Evolutionary conservation across 495 filamentous ascomycete genomes (phyloP).

Genomic region (Parmelia sp.): DNA sequence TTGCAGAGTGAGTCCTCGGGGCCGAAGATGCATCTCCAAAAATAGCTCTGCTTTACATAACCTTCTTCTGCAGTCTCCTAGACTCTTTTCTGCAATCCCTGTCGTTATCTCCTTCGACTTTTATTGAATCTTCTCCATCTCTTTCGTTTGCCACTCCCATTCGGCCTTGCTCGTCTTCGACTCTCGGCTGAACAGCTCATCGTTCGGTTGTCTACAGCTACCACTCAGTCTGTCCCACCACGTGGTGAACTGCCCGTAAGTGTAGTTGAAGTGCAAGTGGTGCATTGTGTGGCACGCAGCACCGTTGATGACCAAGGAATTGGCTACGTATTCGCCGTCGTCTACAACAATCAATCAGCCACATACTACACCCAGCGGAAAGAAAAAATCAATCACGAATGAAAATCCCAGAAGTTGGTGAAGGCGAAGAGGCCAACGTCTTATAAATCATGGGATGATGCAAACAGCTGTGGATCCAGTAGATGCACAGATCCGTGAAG

Average conservation of each 20-base stretch:
- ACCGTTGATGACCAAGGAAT: constrained; percentile 84
- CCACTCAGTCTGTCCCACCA: constrained; percentile 88
- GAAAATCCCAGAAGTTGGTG: constrained; percentile 96
- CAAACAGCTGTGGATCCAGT: constrained; percentile 87
- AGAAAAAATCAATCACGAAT: constrained; percentile 49
- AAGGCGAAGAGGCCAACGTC: constrained; percentile 71
- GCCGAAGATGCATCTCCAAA: background rate
- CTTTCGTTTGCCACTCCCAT: constrained; percentile 73
- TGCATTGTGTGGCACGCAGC: constrained; percentile 96
- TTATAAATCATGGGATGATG: constrained; percentile 84
- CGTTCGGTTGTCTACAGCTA: constrained; percentile 83
- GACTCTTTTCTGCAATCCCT: constrained; percentile 59
- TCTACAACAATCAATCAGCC: constrained; percentile 35
- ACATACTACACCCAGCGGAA: background rate
- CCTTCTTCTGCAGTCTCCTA: constrained; percentile 38
- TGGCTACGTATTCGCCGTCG: constrained; percentile 90
- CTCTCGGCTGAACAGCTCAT: constrained; percentile 79
- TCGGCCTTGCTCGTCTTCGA: constrained; percentile 78
- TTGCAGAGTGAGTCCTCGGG: background rate
- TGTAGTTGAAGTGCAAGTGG: constrained; percentile 98
- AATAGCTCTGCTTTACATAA: constrained; percentile 24
- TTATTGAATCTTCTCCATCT: constrained; percentile 80
- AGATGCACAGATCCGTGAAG: constrained; percentile 92
- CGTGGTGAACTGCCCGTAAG: constrained; percentile 95
- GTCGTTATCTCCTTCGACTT: constrained; percentile 84